phyloP scores from a whole-genome alignment of 1,284 basidiomycete genomes.

The Cutaneotrichosporon sp. region DNA sequence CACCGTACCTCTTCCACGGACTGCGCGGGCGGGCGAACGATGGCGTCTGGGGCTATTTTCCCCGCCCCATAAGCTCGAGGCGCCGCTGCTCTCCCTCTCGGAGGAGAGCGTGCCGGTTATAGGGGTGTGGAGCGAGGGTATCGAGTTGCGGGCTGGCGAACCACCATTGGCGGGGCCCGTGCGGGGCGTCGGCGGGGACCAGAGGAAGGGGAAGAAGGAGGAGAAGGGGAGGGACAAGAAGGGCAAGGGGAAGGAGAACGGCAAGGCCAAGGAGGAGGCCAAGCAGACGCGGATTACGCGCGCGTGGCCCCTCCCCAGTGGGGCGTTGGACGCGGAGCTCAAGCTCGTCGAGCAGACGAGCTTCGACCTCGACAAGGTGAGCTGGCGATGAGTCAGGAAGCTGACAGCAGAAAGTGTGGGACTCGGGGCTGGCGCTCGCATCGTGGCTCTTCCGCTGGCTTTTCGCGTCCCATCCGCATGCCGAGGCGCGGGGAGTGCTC shows the following conservation, averaged over 20 bases:
- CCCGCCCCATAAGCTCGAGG: constrained; percentile 1
- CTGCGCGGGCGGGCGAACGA: constrained; percentile 58
- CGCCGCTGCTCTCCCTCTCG: constrained; percentile 7
- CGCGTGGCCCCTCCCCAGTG: constrained; percentile 57
- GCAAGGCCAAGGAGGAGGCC: constrained; percentile 35
- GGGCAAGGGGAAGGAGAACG: constrained; percentile 23
- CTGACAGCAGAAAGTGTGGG: constrained; percentile 78
- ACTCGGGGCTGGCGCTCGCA: constrained; percentile 77
- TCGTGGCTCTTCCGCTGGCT: constrained; percentile 63
- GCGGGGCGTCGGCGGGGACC: constrained; percentile 10
- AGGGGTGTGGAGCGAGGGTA: constrained; percentile 51
- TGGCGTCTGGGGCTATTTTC: constrained; percentile 67
- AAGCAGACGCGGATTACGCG: constrained; percentile 75
- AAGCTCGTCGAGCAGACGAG: constrained; percentile 73
- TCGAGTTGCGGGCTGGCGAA: constrained; percentile 30
- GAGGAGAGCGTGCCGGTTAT: constrained; percentile 26
- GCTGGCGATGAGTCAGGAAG: constrained; percentile 21
- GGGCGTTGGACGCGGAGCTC: constrained; percentile 50
- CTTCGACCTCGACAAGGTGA: constrained; percentile 85
- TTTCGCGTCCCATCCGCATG: constrained; percentile 4
- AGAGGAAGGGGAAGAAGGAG: constrained; percentile 14
- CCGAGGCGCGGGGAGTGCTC: constrained; percentile 17
- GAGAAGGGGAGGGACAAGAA: constrained; percentile 16
- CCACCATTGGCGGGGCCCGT: constrained; percentile 4
- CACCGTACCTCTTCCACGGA: constrained; percentile 63